Evolutionary conservation across 2,329 filamentous ascomycete species (phyloP).

Genomic region (Allantophomopsis cytisporea): DNA sequence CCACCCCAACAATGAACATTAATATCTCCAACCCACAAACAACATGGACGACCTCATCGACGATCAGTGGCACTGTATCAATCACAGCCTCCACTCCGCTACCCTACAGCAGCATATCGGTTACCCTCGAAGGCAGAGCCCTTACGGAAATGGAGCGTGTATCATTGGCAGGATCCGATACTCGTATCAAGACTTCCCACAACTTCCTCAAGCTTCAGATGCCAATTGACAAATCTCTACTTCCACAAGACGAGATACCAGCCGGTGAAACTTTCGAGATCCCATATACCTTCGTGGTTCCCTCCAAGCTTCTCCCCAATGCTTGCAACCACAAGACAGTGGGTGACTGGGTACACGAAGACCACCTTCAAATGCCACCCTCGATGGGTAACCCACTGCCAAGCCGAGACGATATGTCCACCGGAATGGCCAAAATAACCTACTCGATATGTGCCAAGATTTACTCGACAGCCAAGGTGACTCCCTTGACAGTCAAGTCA

Average conservation of each 20-base stretch:
- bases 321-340: constrained; percentile 12
- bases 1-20: too few species aligned
- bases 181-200: constrained; percentile 14
- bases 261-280: constrained; percentile 17
- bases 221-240: constrained; percentile 15
- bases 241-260: constrained; percentile 14
- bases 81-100: too few species aligned
- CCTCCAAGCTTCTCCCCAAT: constrained; percentile 15
- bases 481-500: neutral
- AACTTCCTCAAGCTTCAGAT: constrained; percentile 18
- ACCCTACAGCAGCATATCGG: constrained; percentile 1
- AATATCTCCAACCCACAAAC: too few species aligned
- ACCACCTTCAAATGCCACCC: constrained; percentile 16
- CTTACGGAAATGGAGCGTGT: constrained; percentile 16
- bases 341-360: constrained; percentile 14
- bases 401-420: constrained; percentile 13
- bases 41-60: too few species aligned
- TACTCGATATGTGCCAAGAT: constrained; percentile 16
- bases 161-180: constrained; percentile 9
- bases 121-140: constrained; percentile 15
- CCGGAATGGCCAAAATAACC: constrained; percentile 15
- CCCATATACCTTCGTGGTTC: constrained; percentile 19
- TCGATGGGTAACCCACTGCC: constrained; percentile 10
- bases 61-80: too few species aligned
- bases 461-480: constrained; percentile 5